A percentile compares a stretch with the other conserved stretches of the same genome.
phyloP scores from a whole-genome alignment of 441 rosid genomes.

The Corymbia calophylla region DNA sequence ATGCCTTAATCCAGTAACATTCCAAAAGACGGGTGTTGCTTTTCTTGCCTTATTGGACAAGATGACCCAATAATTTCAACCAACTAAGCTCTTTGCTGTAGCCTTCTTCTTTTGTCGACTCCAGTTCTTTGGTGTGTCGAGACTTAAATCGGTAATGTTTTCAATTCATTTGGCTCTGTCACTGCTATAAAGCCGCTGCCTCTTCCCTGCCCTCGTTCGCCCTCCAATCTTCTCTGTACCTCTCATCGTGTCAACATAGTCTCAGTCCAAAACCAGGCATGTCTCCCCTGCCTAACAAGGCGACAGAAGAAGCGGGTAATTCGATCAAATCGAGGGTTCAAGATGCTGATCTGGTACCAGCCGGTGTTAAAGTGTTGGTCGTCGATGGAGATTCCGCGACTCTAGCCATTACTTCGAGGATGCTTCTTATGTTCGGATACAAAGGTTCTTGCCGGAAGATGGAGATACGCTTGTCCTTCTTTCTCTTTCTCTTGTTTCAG shows the following conservation, averaged over 20 bases:
- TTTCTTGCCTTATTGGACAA: neutral
- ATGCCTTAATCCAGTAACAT: neutral
- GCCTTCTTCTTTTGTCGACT: neutral
- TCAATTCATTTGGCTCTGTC: neutral
- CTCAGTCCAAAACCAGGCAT: neutral
- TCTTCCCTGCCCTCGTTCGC: neutral
- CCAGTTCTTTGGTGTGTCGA: neutral
- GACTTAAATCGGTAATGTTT: neutral
- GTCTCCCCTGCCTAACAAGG: neutral
- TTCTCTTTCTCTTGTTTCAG: neutral
- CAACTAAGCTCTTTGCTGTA: neutral
- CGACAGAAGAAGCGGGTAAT: neutral
- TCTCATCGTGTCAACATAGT: neutral
- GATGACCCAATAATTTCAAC: neutral
- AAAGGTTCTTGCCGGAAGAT: slow-evolving; percentile 13
- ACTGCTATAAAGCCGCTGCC: neutral
- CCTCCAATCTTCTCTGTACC: neutral
- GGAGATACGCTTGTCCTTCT: neutral
- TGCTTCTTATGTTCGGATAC: slow-evolving; percentile 27
- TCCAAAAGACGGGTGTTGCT: neutral
- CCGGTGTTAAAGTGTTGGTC: slow-evolving; percentile 17
- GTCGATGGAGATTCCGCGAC: slow-evolving; percentile 31
- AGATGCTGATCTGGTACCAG: neutral
- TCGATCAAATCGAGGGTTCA: neutral
- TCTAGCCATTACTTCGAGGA: slow-evolving; percentile 23